Base-by-base conservation (phyloP, 768 basidiomycete genomes). In the Neoboletus brunneissimus region DNA sequence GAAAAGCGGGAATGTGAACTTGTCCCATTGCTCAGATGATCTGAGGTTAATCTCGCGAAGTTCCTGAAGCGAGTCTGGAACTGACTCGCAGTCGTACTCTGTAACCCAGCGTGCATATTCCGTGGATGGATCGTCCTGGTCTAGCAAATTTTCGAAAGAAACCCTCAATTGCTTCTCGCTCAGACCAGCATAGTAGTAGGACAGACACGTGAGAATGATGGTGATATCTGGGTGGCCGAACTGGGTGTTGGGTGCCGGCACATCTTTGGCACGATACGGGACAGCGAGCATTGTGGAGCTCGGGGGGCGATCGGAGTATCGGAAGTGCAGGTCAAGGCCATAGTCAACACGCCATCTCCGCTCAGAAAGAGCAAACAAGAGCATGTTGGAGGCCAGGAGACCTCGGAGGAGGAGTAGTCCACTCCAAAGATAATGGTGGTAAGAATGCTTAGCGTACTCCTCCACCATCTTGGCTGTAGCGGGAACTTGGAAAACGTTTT, bases 211-310 rank as follows among this genome's bases (percentile, higher is more conserved):
- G 15, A 74, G 66, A 4, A 58, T 37, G 47, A 74, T 61, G 15
- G 61, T 58, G n/a, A 76, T 56, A 23, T 75, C 75, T 13, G 73
- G 73, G 34, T 76, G 75, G 13, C 68, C 68, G 18, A 75, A 76
- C 29, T 75, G 68, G 1, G 73, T 67, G 35, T 64, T 56, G 7
- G 56, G 32, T 16, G 71, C 58, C 0, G 73, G 73, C 2, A 64
- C 44, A n/a, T 76, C 75, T 53, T 71, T 74, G 0, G 73, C 73
- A 1, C 69, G 68, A 23, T 74, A 75, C 0, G 75, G 73, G 0
- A 75, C 68, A 0, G 73, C 73, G 2, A 74, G 55, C 55, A 60
- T 53, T 0, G 70, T 68, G 16, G 53, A 40, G 57, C 46, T 15
- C 2, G 6, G 8, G 42, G 22, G 8, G 4, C 0, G 23, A 15